A percentile compares a stretch with the other conserved stretches of the same genome.
phyloP scores from a whole-genome alignment of 2,329 filamentous ascomycete genomes.

The Ambrosiella xylebori region DNA sequence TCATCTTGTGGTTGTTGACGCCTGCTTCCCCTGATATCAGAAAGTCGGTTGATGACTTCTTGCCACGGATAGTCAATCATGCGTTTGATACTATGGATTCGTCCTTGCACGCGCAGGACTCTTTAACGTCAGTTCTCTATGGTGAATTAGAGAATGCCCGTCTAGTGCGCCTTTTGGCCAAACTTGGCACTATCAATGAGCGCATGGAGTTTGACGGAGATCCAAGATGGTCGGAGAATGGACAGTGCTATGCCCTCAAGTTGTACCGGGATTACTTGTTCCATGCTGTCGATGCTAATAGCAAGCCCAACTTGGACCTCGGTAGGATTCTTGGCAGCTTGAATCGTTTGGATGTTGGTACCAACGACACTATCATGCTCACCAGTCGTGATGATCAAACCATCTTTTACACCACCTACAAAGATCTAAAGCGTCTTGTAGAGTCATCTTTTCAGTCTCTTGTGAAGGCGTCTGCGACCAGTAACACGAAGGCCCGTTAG shows the following conservation, averaged over 20 bases:
- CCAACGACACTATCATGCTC: constrained; percentile 69
- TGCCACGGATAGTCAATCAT: constrained; percentile 62
- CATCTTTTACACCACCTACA: constrained; percentile 74
- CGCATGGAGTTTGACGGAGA: constrained; percentile 70
- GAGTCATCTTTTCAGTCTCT: constrained; percentile 41
- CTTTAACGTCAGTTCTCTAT: constrained; percentile 51
- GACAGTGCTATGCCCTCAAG: constrained; percentile 82
- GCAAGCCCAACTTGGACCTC: constrained; percentile 67
- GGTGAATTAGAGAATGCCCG: constrained; percentile 83
- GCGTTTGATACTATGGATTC: constrained; percentile 61
- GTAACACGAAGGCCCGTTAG: constrained; percentile 14
- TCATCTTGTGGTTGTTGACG: constrained; percentile 64
- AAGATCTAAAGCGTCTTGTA: constrained; percentile 60
- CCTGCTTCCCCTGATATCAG: constrained; percentile 36
- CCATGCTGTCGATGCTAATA: constrained; percentile 78
- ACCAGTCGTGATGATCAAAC: constrained; percentile 83
- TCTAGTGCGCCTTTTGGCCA: constrained; percentile 59
- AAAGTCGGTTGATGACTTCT: constrained; percentile 65
- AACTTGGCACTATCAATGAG: constrained; percentile 78
- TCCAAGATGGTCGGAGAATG: constrained; percentile 73
- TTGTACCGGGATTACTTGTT: constrained; percentile 95
- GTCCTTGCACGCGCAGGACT: constrained; percentile 62
- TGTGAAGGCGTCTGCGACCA: constrained; percentile 27
- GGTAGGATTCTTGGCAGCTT: constrained; percentile 74
- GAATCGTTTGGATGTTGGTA: constrained; percentile 83